These are phyloP conservation scores for Chytriomyces sp. DNA, from an alignment of 192 early-diverging fungal genomes.

Conservation along the genomic window DNA sequence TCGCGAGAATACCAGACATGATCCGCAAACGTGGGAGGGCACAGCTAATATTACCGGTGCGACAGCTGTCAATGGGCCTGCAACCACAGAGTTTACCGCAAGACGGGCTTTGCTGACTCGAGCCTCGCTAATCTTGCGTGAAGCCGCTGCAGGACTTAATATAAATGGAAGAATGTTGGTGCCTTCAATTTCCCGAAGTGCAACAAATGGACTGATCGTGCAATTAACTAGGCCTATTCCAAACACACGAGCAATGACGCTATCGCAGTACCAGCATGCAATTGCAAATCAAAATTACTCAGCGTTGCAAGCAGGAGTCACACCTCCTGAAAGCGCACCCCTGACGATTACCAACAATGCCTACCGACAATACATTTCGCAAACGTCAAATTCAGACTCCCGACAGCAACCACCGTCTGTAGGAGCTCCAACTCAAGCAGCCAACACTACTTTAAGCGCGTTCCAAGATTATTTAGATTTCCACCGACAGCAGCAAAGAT, in stretches of 20 bases:
- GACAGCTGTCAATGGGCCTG: neutral
- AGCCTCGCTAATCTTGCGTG: neutral
- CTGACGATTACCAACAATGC: neutral
- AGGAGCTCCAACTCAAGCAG: neutral
- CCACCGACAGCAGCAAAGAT: neutral
- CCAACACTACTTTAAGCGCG: neutral
- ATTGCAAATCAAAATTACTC: neutral
- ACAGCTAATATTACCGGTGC: neutral
- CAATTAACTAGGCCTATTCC: neutral
- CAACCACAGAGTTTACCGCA: slow-evolving; percentile 3
- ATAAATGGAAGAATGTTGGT: neutral
- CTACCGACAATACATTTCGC: neutral
- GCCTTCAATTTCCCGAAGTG: neutral
- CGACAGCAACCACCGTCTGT: neutral
- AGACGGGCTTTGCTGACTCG: neutral
- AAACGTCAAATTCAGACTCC: neutral
- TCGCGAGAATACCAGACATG: too few species aligned
- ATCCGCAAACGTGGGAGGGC: neutral
- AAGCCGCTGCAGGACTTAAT: neutral
- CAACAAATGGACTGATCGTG: neutral
- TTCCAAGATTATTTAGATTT: slow-evolving; percentile 15
- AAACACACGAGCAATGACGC: slow-evolving; percentile 12
- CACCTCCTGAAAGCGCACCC: neutral
- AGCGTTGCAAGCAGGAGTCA: too few species aligned
- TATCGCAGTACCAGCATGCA: slow-evolving; percentile 14